Evolutionary conservation across 768 basidiomycete genomes (phyloP), one percentile per base, ranked within the genome.

Genomic region (Lepiota subincarnata): DNA sequence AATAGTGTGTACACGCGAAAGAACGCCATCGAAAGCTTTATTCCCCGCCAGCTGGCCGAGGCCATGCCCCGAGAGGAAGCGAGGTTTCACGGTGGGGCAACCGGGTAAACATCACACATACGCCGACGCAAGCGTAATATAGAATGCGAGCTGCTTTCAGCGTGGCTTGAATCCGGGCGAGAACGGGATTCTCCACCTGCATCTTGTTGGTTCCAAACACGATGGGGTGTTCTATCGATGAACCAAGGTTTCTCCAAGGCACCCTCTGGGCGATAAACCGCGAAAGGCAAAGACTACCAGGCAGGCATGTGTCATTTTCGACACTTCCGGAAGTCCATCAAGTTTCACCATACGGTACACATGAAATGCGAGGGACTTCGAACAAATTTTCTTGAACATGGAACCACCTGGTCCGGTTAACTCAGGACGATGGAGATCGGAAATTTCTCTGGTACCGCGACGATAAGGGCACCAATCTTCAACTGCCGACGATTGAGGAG

Each of bases 161-260:
- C 5, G 16, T 47, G 19, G 45, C 18, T 47, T 34, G 45, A n/a
- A 34, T 34, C 45, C 45, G 45, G 34, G 35, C 14, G 19, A 38
- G 24, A 12, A 40, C 16, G 6, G 24, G 22, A 24, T 39, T 46
- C 39, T 45, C 31, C 36, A 37, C 31, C 18, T 43, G 28, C 44
- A 38, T 36, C 36, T 16, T 16, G 31, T 35, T 13, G 52, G 36
- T 46, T 53, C 37, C 19, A 34, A 44, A 38, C 35, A 37, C 45
- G 45, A 18, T 31, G 52, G 24, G 12, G 44, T 36, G 52, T 53
- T 53, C 52, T 53, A 53, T 53, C 44, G 52, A 53, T 53, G 44
- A 28, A 38, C 36, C 3, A 53, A 26, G 26, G 18, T 38, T 53
- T 40, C 26, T 39, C 22, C 35, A 22, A 34, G 26, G 52, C 36